These are phyloP conservation scores for Hondaea fermentalgiana DNA, from an alignment of 108 stramenopile genomes.

Conservation along the genomic window DNA sequence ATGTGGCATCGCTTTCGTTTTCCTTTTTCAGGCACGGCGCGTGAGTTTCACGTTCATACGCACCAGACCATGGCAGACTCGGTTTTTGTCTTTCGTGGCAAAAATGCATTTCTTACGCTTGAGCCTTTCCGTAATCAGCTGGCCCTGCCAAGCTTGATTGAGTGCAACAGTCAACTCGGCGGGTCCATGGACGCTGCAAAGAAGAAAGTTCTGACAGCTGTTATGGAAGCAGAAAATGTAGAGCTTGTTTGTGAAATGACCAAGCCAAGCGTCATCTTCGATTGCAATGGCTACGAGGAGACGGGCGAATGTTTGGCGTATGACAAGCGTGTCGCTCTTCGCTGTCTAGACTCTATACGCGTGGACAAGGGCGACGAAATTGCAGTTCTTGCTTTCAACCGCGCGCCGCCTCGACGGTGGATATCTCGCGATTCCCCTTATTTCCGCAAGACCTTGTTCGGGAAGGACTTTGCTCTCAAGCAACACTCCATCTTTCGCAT, in stretches of 20 bases:
- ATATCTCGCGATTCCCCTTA: background rate
- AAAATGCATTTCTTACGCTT: background rate
- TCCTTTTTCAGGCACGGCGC: background rate
- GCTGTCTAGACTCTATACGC: background rate
- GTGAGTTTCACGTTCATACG: background rate
- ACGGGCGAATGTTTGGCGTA: background rate
- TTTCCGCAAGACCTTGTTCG: background rate
- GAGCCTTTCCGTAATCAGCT: background rate
- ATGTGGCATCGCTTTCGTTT: background rate
- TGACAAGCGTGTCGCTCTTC: background rate
- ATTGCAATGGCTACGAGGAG: background rate
- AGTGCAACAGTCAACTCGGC: background rate
- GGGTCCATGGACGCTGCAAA: background rate
- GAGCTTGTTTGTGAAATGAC: background rate
- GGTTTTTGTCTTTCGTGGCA: background rate
- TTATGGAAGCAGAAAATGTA: background rate
- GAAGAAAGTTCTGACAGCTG: background rate
- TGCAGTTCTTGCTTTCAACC: background rate
- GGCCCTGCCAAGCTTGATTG: background rate
- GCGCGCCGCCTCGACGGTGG: background rate
- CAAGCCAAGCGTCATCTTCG: background rate
- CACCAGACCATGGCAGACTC: slow-evolving; percentile 10
- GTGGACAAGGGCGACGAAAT: background rate
- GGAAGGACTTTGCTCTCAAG: background rate
- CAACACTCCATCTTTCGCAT: background rate